Evolutionary conservation across 2,329 filamentous ascomycete species (phyloP).

Genomic region (Penicillium sp.): DNA sequence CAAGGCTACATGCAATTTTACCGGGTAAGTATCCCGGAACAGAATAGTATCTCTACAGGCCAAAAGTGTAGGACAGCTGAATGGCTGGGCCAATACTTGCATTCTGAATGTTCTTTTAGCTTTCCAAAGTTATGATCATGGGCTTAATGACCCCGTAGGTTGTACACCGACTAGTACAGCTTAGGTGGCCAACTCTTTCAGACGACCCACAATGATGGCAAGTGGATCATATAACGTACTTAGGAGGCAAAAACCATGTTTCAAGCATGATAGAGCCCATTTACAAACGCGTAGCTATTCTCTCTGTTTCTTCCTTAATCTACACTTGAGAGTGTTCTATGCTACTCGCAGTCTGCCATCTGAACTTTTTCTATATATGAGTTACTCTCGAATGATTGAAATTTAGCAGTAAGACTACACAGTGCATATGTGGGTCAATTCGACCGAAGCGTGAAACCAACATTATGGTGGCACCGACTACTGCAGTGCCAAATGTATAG

Average conservation of each 20-base stretch:
- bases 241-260: not conserved
- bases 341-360: not conserved
- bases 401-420: not conserved
- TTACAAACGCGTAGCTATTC: not conserved
- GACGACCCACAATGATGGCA: not conserved
- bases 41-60: no score
- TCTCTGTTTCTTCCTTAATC: not conserved
- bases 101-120: not conserved
- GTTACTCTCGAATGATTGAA: not conserved
- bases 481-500: slow-evolving; percentile 3
- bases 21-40: no score
- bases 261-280: not conserved
- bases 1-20: not conserved
- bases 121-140: not conserved
- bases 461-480: not conserved
- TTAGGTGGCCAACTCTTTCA: not conserved
- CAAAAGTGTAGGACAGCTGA: not conserved
- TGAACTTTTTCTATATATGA: not conserved
- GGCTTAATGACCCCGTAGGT: not conserved
- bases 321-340: not conserved
- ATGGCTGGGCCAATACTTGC: not conserved
- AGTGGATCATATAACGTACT: not conserved
- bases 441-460: not conserved
- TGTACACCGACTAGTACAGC: not conserved
- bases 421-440: not conserved